phyloP scores from a whole-genome alignment of 495 filamentous ascomycete genomes.

The Letharia lupina region DNA sequence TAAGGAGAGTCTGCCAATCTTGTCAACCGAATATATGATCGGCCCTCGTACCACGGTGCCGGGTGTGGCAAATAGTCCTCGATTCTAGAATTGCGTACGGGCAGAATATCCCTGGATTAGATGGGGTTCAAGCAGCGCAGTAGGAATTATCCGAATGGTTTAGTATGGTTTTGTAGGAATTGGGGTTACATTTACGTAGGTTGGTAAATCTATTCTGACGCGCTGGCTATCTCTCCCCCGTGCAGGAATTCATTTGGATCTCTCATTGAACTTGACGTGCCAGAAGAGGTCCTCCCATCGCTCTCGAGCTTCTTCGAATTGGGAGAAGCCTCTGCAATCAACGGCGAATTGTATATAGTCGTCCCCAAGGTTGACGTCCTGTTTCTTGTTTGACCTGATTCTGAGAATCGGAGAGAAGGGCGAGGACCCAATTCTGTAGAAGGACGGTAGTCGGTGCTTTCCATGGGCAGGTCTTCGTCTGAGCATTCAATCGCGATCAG shows the following conservation, averaged over 20 bases:
- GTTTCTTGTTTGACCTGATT: conserved; percentile 7
- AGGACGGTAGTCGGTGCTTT: not conserved
- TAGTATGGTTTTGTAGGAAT: not conserved
- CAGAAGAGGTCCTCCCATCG: not conserved
- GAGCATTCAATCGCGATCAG: not conserved
- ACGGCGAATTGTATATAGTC: not conserved
- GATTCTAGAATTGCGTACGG: not conserved
- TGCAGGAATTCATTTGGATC: not conserved
- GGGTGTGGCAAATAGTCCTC: not conserved
- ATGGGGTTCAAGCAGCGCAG: too few species aligned
- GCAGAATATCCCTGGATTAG: not conserved
- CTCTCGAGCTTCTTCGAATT: conserved; percentile 2
- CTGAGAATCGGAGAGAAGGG: too few species aligned
- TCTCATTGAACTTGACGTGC: not conserved
- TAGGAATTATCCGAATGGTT: not conserved
- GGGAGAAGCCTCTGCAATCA: conserved; percentile 7
- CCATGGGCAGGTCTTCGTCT: not conserved
- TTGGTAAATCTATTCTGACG: not conserved
- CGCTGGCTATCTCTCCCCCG: not conserved
- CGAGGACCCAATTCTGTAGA: not conserved
- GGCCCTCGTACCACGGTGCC: not conserved
- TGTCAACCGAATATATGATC: not conserved
- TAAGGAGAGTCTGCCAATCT: not conserved
- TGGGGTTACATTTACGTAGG: not conserved
- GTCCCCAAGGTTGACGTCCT: conserved; percentile 6